Base-by-base conservation (phyloP, 2,329 filamentous ascomycete species). In the Aspergillus luchuensis region DNA sequence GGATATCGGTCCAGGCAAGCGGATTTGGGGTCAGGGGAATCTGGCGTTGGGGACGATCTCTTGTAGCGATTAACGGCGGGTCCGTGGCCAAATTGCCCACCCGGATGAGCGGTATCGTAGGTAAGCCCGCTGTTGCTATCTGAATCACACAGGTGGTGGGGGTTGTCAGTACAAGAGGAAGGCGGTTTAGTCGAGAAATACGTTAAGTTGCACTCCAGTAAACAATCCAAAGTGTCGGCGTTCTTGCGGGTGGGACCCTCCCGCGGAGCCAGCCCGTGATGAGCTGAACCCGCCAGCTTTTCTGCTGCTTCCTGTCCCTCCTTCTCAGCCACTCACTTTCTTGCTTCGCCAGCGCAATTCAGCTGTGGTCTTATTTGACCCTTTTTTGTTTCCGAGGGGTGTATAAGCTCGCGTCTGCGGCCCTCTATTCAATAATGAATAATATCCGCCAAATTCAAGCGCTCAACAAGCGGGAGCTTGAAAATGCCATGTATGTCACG, bases 401-500 rank as follows among this genome's bases (percentile, higher is more conserved):
- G 13, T 25, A 4, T 13, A 11, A 3, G 0, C 25, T 50, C 47
- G 41, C 17, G 17, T 8, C 6, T 8, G 39, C n/a, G 38, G 8
- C 5, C n/a, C 5, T 15, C 13, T 15, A 15, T 2, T 25, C 2
- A 36, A 17, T 25, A 13, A 99, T 99, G 95, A 97, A 99, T 76
- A 89, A 91, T 68, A 95, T 99, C 68, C 91, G 92, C 69, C 89
- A 92, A 60, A 95, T 97, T 63, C 91, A 96, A 76, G 88, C 89
- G 75, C 89, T 99, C 61, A 99, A 99, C 76, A 92, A 95, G 81
- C 89, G 89, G 68, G 95, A 99, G 79, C 90, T 99, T 63, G 93
- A 97, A 76, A 89, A 92, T 75, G 91, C 89, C 73, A 85, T 92
- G 87, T 90, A 76, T 76, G 88, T 30, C 13, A n/a, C 15, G n/a